Evolutionary conservation across 148 eudicot genomes (phyloP), one percentile per base, ranked within the genome.

Genomic region (Pouteria glomerata): DNA sequence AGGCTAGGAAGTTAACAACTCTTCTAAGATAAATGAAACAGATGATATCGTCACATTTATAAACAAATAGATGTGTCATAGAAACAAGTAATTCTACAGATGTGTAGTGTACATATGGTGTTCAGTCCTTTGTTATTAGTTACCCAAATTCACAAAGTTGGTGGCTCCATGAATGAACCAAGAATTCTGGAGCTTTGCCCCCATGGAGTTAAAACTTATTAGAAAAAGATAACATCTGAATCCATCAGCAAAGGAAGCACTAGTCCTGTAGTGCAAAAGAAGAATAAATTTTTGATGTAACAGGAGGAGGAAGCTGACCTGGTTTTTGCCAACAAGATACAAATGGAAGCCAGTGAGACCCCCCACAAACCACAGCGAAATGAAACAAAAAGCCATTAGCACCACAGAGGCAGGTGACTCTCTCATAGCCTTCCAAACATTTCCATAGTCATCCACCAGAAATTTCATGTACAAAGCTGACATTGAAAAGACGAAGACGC

Each of bases 311-410:
- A 74, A 57, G 51, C 74, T 71, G 51, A 85, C 91, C 91, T 85
- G 93, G 69, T 89, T 89, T 72, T 84, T 82, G 70, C 85, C 73
- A 26, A 83, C 86, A 61, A 89, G 83, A 63, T 89, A 89, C 52
- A 78, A 80, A 78, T 89, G 93, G 75, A 89, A 89, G 75, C 89
- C 87, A 29, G 87, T 89, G 60, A 89, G 87, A 71, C 93, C 93
- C 2, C 93, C 93, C 44, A 89, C 90, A 78, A 89, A 86, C 93
- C 90, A 86, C 68, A 86, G 75, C 6, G 83, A 71, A 33, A 89
- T 45, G 68, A 89, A 89, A 78, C 89, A 86, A 78, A 82, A 86
- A 3, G 79, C 78, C 90, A 89, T 83, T 60, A 89, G 71, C 19
- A 81, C 73, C 65, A 85, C 79, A 4, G 93, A 79, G 33, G 87